A percentile compares a stretch with the other conserved stretches of the same genome.
These are phyloP conservation scores for Microstegium vimineum DNA, from an alignment of 176 grass and related monocot species.

Conservation along the genomic window DNA sequence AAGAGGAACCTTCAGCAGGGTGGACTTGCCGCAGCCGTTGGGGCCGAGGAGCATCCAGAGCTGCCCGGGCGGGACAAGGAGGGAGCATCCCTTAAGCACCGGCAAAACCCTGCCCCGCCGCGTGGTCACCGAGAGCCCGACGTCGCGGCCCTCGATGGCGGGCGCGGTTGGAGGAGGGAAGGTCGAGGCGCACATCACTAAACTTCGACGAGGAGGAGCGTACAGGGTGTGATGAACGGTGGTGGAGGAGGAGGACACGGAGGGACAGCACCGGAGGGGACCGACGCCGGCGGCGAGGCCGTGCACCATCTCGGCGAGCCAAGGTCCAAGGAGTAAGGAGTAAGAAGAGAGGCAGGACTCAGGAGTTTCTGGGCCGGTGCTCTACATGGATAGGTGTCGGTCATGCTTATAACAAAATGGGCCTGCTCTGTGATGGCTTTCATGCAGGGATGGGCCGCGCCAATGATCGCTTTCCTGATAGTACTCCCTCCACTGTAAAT, in stretches of 20 bases:
- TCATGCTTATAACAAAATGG: not conserved
- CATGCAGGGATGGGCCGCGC: not conserved
- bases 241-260: not conserved
- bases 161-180: not conserved
- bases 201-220: not conserved
- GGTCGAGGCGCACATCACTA: not conserved
- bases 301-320: constrained; percentile 25
- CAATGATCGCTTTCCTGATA: too few relatives aligned
- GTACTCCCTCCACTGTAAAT: too few relatives aligned
- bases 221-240: not conserved
- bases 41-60: constrained; percentile 98
- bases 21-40: constrained; percentile 96
- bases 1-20: constrained; percentile 71
- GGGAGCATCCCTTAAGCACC: constrained; percentile 76
- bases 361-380: too few relatives aligned
- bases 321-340: too few relatives aligned
- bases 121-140: constrained; percentile 64
- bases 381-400: not conserved
- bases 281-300: constrained; percentile 29
- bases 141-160: constrained; percentile 60
- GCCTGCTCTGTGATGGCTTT: not conserved
- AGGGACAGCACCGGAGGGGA: constrained; percentile 4
- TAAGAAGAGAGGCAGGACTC: too few relatives aligned
- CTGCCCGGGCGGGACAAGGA: constrained; percentile 62
- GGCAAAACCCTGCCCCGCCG: constrained; percentile 41